Evolutionary conservation across 805 yeast species (phyloP).

Genomic region (Hanseniaspora valbyensis): DNA sequence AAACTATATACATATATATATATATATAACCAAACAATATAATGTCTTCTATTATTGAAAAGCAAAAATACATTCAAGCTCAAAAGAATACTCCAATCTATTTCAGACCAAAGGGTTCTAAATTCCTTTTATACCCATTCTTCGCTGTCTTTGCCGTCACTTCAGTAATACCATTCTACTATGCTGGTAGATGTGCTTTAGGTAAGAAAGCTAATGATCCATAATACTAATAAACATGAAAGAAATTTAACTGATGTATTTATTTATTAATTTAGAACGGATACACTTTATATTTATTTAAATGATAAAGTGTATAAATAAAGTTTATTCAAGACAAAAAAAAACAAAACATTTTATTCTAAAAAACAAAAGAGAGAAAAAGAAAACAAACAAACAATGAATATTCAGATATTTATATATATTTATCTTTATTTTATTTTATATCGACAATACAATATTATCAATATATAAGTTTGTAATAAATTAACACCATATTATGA

Average conservation of each 20-base stretch:
- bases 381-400: too few species aligned
- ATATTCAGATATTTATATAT: background rate
- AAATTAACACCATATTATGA: too few species aligned
- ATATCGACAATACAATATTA: too few species aligned
- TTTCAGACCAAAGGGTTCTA: slow-evolving; percentile 58
- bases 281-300: background rate
- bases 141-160: slow-evolving; percentile 61
- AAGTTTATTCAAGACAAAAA: background rate
- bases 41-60: slow-evolving; percentile 42
- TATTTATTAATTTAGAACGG: background rate
- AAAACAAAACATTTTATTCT: background rate
- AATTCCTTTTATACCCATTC: slow-evolving; percentile 65
- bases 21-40: too few species aligned
- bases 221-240: background rate
- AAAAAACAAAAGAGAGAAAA: background rate
- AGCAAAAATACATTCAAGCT: slow-evolving; percentile 49
- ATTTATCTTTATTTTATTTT: too few species aligned
- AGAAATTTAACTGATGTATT: background rate
- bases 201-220: slow-evolving; percentile 46
- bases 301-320: too few species aligned
- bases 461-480: too few species aligned
- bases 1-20: too few species aligned
- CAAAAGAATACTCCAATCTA: slow-evolving; percentile 45
- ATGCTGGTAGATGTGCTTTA: slow-evolving; percentile 58
- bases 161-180: slow-evolving; percentile 54